Base-by-base conservation (phyloP, 306 rosid genomes). In the Vachellia collinsii region DNA sequence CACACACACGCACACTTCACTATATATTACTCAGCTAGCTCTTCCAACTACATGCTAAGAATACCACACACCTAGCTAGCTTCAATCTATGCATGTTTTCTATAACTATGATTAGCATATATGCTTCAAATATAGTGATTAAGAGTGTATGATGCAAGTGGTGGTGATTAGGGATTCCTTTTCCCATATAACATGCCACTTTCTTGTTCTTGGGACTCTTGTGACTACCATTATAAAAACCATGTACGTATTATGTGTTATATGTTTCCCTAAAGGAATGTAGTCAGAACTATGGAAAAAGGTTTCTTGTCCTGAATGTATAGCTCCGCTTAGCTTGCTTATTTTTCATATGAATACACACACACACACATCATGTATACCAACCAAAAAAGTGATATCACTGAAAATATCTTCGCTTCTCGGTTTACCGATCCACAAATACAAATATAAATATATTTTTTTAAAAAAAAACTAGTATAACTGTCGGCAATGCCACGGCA, bases 151-250 rank as follows among this genome's bases (percentile, higher is more conserved):
- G 36, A 77, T 69, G 43, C 74, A 44, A 47, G 59, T n/a, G 74
- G 74, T 78, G 68, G 34, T 29, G 68, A 41, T 75, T 64, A 56
- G 39, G 58, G 78, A 66, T 77, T 80, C 44, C 34, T 72, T 46
- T 61, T 34, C 51, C 47, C 54, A n/a, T 54, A 54, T 54, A 17
- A 7, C 8, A 17, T 54, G n/a, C 20, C 61, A n/a, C 61, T 17
- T 54, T n/a, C 25, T 54, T n/a, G 74, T 43, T 77, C 25, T 77
- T 7, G 6, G 17, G 51, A 62, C 63, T 46, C 11, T 14, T 34
- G 58, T 43, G 38, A 54, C 67, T 11, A 22, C 38, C 37, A 22
- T 54, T 54, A 11, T 5, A 4, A n/a, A 69, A 42, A 6, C 46
- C 11, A 29, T 20, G 37, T 42, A 16, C 19, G 39, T 62, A 48